Percentiles rank a stretch among this genome's conserved stretches.
phyloP scores from a whole-genome alignment of 1,284 basidiomycete genomes.

The Xanthoconium separans region DNA sequence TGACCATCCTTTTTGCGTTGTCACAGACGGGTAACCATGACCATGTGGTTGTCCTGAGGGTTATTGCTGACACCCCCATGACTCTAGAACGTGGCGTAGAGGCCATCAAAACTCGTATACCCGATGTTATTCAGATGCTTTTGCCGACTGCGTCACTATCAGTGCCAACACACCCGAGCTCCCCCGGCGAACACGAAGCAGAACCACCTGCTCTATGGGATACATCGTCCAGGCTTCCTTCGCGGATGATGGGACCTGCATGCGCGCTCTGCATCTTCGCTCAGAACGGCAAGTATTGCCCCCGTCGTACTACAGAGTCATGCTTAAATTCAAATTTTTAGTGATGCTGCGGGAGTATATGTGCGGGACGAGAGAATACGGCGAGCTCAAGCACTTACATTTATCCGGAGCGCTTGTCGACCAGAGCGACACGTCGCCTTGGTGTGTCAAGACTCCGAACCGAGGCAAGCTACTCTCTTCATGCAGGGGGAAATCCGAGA shows the following conservation, averaged over 20 bases:
- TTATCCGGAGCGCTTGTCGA: constrained; percentile 1
- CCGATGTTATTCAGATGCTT: constrained; percentile 20
- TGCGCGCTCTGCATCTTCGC: constrained; percentile 21
- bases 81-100: constrained; percentile 13
- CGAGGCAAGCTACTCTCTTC: no score
- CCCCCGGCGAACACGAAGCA: no score
- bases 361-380: not conserved
- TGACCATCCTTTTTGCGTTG: constrained; percentile 8
- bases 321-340: constrained; percentile 1
- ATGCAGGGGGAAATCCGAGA: no score
- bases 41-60: not conserved
- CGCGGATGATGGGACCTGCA: constrained; percentile 24
- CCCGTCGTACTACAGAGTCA: not conserved
- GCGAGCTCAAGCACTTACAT: not conserved
- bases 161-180: no score
- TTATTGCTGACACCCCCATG: not conserved
- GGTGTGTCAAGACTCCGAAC: no score
- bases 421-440: no score
- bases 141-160: constrained; percentile 1
- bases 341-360: constrained; percentile 7
- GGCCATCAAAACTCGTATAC: constrained; percentile 11
- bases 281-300: constrained; percentile 13
- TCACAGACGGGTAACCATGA: constrained; percentile 6
- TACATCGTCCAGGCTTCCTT: not conserved
- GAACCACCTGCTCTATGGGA: not conserved